Evolutionary conservation across 257 asterid genomes (phyloP).

Genomic region (Striga asiatica): DNA sequence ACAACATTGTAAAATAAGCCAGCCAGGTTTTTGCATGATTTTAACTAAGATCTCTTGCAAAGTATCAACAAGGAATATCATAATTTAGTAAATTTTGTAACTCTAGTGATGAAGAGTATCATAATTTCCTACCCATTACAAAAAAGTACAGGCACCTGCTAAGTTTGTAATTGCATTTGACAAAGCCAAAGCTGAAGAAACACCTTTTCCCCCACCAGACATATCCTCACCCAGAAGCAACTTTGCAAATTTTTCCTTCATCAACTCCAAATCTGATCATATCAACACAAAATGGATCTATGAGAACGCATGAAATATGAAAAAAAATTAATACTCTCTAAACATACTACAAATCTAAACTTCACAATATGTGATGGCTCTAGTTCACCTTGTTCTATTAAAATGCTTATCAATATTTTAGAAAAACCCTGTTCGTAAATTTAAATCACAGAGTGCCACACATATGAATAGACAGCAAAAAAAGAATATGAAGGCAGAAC

Average conservation of each 20-base stretch:
- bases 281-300: not conserved
- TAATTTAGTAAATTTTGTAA: too few species aligned
- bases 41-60: not conserved
- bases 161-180: conserved; percentile 66
- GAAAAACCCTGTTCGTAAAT: not conserved
- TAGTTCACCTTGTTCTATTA: too few species aligned
- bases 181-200: conserved; percentile 63
- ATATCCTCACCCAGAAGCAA: conserved; percentile 68
- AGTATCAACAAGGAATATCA: too few species aligned
- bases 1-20: not conserved
- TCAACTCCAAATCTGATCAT: conserved; percentile 50
- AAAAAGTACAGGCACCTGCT: conserved; percentile 34
- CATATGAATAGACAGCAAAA: not conserved
- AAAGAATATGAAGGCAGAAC: too few species aligned
- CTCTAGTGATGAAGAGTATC: not conserved
- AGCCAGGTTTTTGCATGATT: not conserved
- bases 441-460: too few species aligned
- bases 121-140: not conserved
- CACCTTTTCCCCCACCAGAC: conserved; percentile 86
- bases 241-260: conserved; percentile 66
- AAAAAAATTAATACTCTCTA: too few species aligned
- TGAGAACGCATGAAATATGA: too few species aligned
- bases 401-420: too few species aligned
- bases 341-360: not conserved
- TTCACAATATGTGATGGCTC: too few species aligned